Conservation (phyloP, 768 basidiomycete genomes). For the Hericium alpestre region DNA sequence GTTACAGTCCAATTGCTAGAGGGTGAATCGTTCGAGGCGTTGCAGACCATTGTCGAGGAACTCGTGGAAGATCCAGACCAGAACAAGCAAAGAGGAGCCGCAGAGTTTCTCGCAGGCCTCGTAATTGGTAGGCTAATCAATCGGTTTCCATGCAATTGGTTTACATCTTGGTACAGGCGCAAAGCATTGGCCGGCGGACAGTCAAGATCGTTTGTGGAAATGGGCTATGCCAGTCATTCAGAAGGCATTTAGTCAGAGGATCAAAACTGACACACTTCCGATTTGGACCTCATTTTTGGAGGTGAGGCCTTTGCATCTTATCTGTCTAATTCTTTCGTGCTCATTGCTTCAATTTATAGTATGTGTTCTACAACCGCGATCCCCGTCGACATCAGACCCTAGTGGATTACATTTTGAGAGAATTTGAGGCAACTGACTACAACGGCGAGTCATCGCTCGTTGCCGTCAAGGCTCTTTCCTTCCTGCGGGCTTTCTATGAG, state of each 20-base stretch:
- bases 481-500: conserved; percentile 63
- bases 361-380: conserved; percentile 69
- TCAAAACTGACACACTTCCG: conserved; percentile 72
- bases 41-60: conserved; percentile 51
- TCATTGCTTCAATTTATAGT: conserved; percentile 28
- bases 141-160: not conserved
- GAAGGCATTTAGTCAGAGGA: conserved; percentile 54
- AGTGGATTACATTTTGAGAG: conserved; percentile 58
- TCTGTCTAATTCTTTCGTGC: not conserved
- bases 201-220: conserved; percentile 60
- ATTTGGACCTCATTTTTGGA: conserved; percentile 76
- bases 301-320: conserved; percentile 25
- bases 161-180: conserved; percentile 37
- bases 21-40: conserved; percentile 52
- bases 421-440: conserved; percentile 62
- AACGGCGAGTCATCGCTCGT: conserved; percentile 78
- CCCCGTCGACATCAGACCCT: conserved; percentile 75
- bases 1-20: conserved; percentile 66
- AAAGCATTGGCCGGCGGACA: conserved; percentile 77
- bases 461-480: conserved; percentile 54
- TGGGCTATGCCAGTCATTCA: conserved; percentile 69
- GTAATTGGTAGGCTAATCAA: conserved; percentile 35
- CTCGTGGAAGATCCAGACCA: conserved; percentile 64
- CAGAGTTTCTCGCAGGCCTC: conserved; percentile 73
- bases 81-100: conserved; percentile 81